phyloP scores from a whole-genome alignment of 768 basidiomycete species.

The Suillus plorans region DNA sequence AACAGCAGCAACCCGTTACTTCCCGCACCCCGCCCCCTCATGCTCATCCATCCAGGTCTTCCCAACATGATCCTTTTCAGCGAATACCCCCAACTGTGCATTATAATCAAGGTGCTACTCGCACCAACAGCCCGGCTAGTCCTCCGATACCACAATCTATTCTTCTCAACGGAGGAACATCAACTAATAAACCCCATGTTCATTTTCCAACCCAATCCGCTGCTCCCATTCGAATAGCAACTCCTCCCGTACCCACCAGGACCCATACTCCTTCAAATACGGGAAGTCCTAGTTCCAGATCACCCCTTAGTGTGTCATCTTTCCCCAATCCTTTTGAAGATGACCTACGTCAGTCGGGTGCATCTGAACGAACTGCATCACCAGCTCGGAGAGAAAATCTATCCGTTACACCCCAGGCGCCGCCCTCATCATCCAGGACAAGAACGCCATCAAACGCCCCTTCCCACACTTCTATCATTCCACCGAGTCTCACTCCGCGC shows the following conservation, averaged over 20 bases:
- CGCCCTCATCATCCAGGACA: constrained; percentile 10
- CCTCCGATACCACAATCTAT: constrained; percentile 1
- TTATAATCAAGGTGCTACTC: constrained; percentile 3
- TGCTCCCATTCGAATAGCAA: constrained; percentile 14
- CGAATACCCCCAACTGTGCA: constrained; percentile 25
- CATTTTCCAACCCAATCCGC: constrained; percentile 11
- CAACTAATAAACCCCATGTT: constrained; percentile 1
- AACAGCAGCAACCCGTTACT: constrained; percentile 9
- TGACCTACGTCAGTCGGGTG: constrained; percentile 3
- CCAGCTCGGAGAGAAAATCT: constrained; percentile 15
- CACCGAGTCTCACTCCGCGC: constrained; percentile 15
- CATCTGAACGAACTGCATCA: constrained; percentile 11
- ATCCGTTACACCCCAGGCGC: constrained; percentile 2
- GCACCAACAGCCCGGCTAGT: not conserved
- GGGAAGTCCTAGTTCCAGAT: constrained; percentile 1
- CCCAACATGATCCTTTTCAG: constrained; percentile 26
- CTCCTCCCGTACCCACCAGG: constrained; percentile 18
- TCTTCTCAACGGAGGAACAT: constrained; percentile 10
- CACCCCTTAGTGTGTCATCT: constrained; percentile 11
- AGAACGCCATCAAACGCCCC: not conserved
- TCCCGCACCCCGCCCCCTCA: constrained; percentile 13
- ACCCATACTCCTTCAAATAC: constrained; percentile 22
- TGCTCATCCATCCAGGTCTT: constrained; percentile 12
- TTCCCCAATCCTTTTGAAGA: constrained; percentile 17
- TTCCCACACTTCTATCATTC: constrained; percentile 4